These are phyloP conservation scores for Zoysia japonica DNA, from an alignment of 176 grass and related monocot species.

Conservation along the genomic window DNA sequence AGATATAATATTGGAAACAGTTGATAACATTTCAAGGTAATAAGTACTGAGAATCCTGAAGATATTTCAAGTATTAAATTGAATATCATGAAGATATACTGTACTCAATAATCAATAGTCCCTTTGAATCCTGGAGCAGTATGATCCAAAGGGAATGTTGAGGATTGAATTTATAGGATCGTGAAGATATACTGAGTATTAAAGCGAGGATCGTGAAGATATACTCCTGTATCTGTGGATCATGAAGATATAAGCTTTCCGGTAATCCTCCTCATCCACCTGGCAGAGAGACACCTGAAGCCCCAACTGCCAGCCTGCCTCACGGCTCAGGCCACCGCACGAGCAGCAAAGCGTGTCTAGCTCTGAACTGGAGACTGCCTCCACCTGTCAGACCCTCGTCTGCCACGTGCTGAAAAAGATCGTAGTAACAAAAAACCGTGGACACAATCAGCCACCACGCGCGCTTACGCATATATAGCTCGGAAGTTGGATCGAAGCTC, in stretches of 20 bases:
- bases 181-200: neutral
- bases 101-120: no score
- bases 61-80: neutral
- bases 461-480: constrained; percentile 9
- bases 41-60: neutral
- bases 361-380: neutral
- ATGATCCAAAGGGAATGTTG: neutral
- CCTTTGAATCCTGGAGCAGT: neutral
- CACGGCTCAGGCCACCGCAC: neutral
- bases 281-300: neutral
- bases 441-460: neutral
- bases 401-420: constrained; percentile 1
- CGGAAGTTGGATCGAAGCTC: neutral
- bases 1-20: no score
- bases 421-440: no score
- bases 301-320: neutral
- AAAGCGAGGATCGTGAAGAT: neutral
- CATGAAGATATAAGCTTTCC: neutral
- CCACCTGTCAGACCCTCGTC: neutral
- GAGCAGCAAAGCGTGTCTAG: neutral
- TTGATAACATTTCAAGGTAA: no score
- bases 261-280: neutral
- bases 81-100: neutral
- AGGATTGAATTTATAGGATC: neutral
- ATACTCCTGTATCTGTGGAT: neutral